Conservation (phyloP, 148 eudicot genomes). For the Cornus kousa region DNA sequence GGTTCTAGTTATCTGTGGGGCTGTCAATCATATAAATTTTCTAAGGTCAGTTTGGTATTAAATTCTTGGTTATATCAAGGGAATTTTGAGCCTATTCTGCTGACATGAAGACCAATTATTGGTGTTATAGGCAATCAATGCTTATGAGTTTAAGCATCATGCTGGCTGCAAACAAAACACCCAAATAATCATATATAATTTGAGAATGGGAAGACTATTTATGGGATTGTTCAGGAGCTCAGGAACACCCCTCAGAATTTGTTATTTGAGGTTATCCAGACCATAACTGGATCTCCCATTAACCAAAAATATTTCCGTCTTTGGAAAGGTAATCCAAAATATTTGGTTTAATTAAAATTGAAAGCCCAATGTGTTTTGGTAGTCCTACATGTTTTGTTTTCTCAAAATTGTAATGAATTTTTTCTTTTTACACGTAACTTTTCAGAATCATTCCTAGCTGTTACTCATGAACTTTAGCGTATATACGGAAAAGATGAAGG, state of each 20-base stretch:
- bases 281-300: slow-evolving; percentile 69
- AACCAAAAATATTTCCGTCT: slow-evolving; percentile 60
- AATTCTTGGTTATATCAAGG: neutral
- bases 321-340: slow-evolving; percentile 68
- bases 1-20: slow-evolving; percentile 85
- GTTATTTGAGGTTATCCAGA: slow-evolving; percentile 69
- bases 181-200: slow-evolving; percentile 91
- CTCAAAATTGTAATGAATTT: neutral
- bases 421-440: neutral
- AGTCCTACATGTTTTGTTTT: neutral
- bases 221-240: slow-evolving; percentile 68
- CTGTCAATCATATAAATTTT: slow-evolving; percentile 62
- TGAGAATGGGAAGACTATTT: slow-evolving; percentile 35
- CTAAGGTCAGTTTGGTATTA: slow-evolving; percentile 47
- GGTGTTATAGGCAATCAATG: slow-evolving; percentile 59
- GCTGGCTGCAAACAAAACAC: slow-evolving; percentile 87
- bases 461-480: slow-evolving; percentile 76
- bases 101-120: neutral
- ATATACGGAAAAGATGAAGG: slow-evolving; percentile 65
- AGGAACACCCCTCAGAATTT: slow-evolving; percentile 66
- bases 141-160: slow-evolving; percentile 82
- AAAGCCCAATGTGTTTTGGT: neutral
- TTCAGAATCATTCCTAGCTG: slow-evolving; percentile 70
- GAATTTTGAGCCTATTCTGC: neutral
- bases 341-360: neutral